These are phyloP conservation scores for Aegilops longissima DNA, from an alignment of 176 grass and related monocot genomes.

Conservation along the genomic window DNA sequence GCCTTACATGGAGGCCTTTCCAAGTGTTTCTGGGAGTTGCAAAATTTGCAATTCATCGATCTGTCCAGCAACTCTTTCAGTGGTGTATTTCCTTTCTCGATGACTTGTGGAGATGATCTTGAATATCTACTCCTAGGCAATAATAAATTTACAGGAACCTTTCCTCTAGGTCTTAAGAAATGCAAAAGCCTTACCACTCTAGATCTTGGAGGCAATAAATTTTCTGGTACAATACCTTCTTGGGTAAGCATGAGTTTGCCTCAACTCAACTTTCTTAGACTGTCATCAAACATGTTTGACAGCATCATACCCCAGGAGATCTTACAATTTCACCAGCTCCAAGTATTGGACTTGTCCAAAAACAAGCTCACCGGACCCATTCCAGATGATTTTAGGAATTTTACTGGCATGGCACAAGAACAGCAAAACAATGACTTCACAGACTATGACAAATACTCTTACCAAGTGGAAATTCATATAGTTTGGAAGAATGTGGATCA, in stretches of 20 bases:
- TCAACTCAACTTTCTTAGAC: neutral
- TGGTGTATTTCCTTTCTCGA: neutral
- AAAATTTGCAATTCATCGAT: neutral
- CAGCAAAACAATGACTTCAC: too few species aligned
- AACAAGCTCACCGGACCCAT: neutral
- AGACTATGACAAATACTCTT: too few species aligned
- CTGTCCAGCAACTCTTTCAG: neutral
- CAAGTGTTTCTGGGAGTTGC: neutral
- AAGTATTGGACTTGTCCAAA: neutral
- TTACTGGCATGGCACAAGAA: neutral
- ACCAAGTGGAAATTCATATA: too few species aligned
- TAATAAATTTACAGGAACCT: neutral
- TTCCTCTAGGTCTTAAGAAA: neutral
- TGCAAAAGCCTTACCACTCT: neutral
- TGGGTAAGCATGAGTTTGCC: neutral
- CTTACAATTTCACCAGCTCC: neutral
- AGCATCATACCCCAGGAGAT: neutral
- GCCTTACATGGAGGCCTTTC: neutral
- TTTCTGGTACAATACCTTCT: neutral
- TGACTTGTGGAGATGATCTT: accelerated
- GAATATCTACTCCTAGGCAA: neutral
- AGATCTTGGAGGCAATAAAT: neutral
- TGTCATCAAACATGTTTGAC: neutral
- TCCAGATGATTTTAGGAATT: neutral
- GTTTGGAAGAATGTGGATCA: neutral